Base-by-base conservation (phyloP, 2,329 filamentous ascomycete genomes). In the Botrytis byssoidea region DNA sequence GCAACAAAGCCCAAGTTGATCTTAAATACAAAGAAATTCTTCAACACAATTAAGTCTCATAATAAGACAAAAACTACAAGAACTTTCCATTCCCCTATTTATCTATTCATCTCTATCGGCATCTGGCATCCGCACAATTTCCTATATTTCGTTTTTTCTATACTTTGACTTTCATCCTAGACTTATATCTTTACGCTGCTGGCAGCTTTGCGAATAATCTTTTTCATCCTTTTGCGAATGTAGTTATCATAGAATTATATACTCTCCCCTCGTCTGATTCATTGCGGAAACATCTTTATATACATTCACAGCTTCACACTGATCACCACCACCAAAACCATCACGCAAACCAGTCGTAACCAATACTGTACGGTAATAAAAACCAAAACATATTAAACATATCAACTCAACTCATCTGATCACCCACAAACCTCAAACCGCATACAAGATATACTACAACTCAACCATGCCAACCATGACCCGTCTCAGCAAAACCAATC, bases 401-500 rank as follows among this genome's bases (percentile, higher is more conserved):
- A 70, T 25, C 32, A 65, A 44, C 22, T 10, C 40, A 51, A n/a
- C 18, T 32, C 48, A 57, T 35, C 35, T 35, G 44, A 60, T 32
- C 32, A 25, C 48, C 7, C 25, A 16, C 25, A 59, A 71, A 37
- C 5, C 57, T 51, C 35, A 59, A 71, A 48, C 55, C 51, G 40
- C n/a, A 57, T 57, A 37, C 29, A 40, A 71, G 14, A 55, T 18
- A 48, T 37, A 22, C 51, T 1, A 29, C n/a, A 57, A 32, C 14
- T 29, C 29, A 55, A 69, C 7, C 37, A 68, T 68, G 64, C 71
- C 68, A 32, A 40, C n/a, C 59, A 60, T 51, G 3, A 35, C 42
- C 12, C 71, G 66, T 16, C 48, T 71, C 57, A 44, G 29, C 14
- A 22, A 59, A 57, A 82, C 80, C 74, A 86, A 86, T 82, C 86